These are phyloP conservation scores for Hymenoscyphus occultus DNA, from an alignment of 2,329 filamentous ascomycete genomes.

Conservation along the genomic window DNA sequence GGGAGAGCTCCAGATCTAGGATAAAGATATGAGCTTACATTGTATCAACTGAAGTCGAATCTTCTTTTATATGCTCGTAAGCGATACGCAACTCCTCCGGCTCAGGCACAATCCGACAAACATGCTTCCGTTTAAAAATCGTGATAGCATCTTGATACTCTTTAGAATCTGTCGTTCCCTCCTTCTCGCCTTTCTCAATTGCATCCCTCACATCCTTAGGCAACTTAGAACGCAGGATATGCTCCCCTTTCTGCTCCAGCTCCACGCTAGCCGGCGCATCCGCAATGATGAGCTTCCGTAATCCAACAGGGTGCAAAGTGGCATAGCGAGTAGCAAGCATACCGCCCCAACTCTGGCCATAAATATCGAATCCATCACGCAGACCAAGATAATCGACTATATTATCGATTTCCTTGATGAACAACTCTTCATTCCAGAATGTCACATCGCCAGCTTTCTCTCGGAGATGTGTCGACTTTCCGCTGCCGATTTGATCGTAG, in stretches of 20 bases:
- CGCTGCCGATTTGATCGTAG: constrained; percentile 54
- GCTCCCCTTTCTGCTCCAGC: constrained; percentile 26
- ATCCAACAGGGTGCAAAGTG: constrained; percentile 36
- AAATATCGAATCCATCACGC: constrained; percentile 40
- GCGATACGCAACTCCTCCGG: constrained; percentile 22
- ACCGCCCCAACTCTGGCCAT: constrained; percentile 53
- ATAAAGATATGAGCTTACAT: constrained; percentile 22
- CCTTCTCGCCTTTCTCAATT: constrained; percentile 24
- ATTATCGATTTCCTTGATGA: constrained; percentile 49
- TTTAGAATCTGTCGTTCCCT: constrained; percentile 19
- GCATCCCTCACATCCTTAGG: constrained; percentile 28
- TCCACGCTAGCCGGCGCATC: constrained; percentile 33
- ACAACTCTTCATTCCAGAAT: constrained; percentile 50
- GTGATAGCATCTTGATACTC: constrained; percentile 24
- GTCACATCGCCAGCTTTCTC: constrained; percentile 42
- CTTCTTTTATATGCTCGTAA: constrained; percentile 12
- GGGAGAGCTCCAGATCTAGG: background rate
- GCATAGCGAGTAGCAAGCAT: constrained; percentile 48
- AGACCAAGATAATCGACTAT: constrained; percentile 44
- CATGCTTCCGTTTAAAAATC: constrained; percentile 23
- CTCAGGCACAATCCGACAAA: constrained; percentile 20
- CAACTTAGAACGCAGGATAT: constrained; percentile 23
- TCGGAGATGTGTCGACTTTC: constrained; percentile 46
- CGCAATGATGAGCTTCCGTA: constrained; percentile 41
- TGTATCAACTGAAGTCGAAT: constrained; percentile 32